Evolutionary conservation across 2,329 filamentous ascomycete species (phyloP).

Genomic region (Bipolaris gigantea): DNA sequence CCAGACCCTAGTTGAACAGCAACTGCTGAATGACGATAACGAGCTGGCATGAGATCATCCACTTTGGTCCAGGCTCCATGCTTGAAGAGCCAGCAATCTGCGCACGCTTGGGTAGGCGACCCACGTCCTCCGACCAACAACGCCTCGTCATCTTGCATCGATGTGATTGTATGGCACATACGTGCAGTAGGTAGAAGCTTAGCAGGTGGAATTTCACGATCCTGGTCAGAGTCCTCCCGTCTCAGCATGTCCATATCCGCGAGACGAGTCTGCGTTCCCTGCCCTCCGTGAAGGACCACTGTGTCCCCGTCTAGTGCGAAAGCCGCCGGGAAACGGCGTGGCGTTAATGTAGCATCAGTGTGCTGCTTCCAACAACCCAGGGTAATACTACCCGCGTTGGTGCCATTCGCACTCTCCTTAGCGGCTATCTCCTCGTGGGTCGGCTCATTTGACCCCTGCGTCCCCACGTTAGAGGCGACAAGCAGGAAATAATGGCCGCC

Average conservation of each 20-base stretch:
- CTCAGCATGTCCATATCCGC: conserved; percentile 48
- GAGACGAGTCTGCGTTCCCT: conserved; percentile 53
- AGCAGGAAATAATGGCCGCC: conserved; percentile 82
- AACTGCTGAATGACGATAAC: conserved; percentile 74
- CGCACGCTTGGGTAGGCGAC: conserved; percentile 70
- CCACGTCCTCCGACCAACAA: conserved; percentile 75
- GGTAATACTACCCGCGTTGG: conserved; percentile 16
- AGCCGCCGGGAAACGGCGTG: conserved; percentile 47
- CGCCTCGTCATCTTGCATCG: conserved; percentile 59
- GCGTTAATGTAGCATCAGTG: conserved; percentile 18
- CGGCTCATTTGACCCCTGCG: conserved; percentile 14
- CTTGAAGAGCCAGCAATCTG: conserved; percentile 75
- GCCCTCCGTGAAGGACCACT: conserved; percentile 50
- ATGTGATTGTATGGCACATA: conserved; percentile 78
- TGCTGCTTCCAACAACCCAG: conserved; percentile 18
- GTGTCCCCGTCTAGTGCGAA: conserved; percentile 35
- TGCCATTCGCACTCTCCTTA: conserved; percentile 1
- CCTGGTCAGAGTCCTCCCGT: conserved; percentile 30
- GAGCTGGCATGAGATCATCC: conserved; percentile 66
- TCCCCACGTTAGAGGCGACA: conserved; percentile 57
- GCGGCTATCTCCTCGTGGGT: conserved; percentile 4
- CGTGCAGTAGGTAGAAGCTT: conserved; percentile 45
- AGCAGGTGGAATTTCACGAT: conserved; percentile 23
- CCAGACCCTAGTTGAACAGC: conserved; percentile 48
- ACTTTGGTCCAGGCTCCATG: conserved; percentile 65